Base-by-base conservation (phyloP, 352 stramenopile species). In the Phytophthora brassicae region DNA sequence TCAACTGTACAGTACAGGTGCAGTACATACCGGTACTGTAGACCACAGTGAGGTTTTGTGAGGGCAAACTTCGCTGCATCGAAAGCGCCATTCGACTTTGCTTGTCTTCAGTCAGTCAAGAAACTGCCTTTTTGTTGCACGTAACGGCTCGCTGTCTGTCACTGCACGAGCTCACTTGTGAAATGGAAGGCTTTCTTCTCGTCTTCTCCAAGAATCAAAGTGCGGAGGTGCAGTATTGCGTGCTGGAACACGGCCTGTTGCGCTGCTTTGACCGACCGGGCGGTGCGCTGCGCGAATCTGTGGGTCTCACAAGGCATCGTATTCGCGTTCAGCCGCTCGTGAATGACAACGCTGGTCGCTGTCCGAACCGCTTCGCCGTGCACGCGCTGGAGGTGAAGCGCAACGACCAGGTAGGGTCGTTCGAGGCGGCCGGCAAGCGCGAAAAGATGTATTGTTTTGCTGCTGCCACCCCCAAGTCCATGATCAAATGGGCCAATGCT, bases 141-240 rank as follows among this genome's bases (percentile, higher is more conserved):
- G 41, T 28, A 58, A 35, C 55, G 50, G 46, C 46, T 41, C n/a
- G 22, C 28, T 45, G 57, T 14, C 39, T 57, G 55, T 67, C 61
- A 66, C 11, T 43, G 35, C 36, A 11, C 20, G 20, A 60, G 54
- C 19, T 61, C 47, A 50, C 17, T 60, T 54, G 49, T 44, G 22
- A 24, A 23, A 93, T 93, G 84, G 84, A 93, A 44, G 84, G 84
- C 42, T 93, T 82, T 50, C 60, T 93, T 61, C 80, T 93, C 8
- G 67, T 76, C 48, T 82, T 90, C 49, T 55, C 66, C 50, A 60
- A 70, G 35, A 77, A 86, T 48, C 57, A 69, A 19, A 67, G 60
- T 24, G 59, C 69, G 22, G 57, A 79, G 58, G 71, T 81, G 52
- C 77, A 84, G 44, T 93, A 86, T 65, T 88, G 81, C 47, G 78